phyloP scores from a whole-genome alignment of 805 yeast species.

The Cyberlindnera petersonii region DNA sequence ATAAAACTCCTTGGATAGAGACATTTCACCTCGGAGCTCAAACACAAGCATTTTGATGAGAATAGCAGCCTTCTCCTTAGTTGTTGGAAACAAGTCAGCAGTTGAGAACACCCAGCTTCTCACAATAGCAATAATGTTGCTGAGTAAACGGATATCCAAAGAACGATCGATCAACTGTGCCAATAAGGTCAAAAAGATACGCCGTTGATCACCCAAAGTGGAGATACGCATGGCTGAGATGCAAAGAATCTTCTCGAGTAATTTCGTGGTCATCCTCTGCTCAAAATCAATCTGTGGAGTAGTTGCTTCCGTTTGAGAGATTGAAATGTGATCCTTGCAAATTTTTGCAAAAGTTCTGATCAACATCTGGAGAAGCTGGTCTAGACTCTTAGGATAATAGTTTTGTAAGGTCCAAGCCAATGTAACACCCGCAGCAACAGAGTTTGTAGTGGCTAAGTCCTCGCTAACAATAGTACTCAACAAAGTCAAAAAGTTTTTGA shows the following conservation, averaged over 20 bases:
- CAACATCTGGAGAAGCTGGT: slow-evolving; percentile 67
- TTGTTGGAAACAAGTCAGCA: slow-evolving; percentile 84
- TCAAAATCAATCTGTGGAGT: slow-evolving; percentile 53
- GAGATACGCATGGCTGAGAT: slow-evolving; percentile 79
- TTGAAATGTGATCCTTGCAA: slow-evolving; percentile 80
- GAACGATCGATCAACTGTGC: slow-evolving; percentile 91
- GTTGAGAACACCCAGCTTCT: slow-evolving; percentile 87
- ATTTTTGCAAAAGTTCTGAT: slow-evolving; percentile 87
- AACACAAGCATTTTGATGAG: slow-evolving; percentile 90
- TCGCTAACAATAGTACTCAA: slow-evolving; percentile 70
- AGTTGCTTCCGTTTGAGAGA: slow-evolving; percentile 38
- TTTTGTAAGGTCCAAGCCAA: slow-evolving; percentile 77
- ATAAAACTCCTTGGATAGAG: slow-evolving; percentile 73
- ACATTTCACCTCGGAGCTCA: slow-evolving; percentile 82
- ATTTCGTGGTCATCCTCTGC: slow-evolving; percentile 71
- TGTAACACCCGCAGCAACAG: slow-evolving; percentile 85
- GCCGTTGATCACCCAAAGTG: slow-evolving; percentile 86
- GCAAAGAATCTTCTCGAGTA: slow-evolving; percentile 72
- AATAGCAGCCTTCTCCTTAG: slow-evolving; percentile 93
- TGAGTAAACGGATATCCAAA: slow-evolving; percentile 67
- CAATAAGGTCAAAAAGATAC: slow-evolving; percentile 78
- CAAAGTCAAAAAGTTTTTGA: slow-evolving; percentile 55
- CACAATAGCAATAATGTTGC: slow-evolving; percentile 71
- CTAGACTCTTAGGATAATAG: slow-evolving; percentile 68
- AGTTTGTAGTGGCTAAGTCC: slow-evolving; percentile 66